A percentile compares a stretch with the other conserved stretches of the same genome.
Evolutionary conservation across 345 rosid species (phyloP).

Genomic region (Eutrema japonicum): DNA sequence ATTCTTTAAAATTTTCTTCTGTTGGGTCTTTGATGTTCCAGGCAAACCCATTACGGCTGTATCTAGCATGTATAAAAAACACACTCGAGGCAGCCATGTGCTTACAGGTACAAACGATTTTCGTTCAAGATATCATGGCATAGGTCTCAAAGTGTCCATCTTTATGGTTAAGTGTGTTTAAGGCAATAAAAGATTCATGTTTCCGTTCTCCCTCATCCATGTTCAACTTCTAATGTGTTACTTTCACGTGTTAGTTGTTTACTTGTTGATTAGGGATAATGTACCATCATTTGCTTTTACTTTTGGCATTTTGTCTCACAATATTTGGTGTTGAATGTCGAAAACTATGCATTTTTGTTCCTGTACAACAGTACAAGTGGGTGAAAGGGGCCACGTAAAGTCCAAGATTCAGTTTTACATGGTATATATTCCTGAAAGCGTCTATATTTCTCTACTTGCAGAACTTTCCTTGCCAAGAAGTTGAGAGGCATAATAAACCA

Average conservation of each 20-base stretch:
- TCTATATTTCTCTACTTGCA: constrained; percentile 45
- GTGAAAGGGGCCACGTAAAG: constrained; percentile 15
- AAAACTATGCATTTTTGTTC: constrained; percentile 4
- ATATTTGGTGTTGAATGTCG: neutral
- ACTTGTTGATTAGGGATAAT: constrained; percentile 5
- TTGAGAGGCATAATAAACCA: constrained; percentile 98
- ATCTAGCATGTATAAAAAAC: constrained; percentile 83
- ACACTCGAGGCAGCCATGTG: constrained; percentile 97
- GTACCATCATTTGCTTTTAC: constrained; percentile 13
- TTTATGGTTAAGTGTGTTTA: no score
- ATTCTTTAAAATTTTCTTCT: neutral
- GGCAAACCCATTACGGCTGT: constrained; percentile 78
- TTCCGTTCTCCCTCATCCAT: no score
- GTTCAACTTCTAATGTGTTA: no score
- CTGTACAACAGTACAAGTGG: constrained; percentile 11
- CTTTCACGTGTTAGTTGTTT: constrained; percentile 1
- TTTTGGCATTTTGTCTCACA: neutral
- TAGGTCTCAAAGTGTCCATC: no score
- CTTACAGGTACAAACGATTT: constrained; percentile 59
- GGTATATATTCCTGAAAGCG: constrained; percentile 27
- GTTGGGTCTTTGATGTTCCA: constrained; percentile 41
- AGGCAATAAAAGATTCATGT: no score
- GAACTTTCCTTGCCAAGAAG: constrained; percentile 99
- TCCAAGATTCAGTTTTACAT: constrained; percentile 13
- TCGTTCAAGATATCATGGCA: neutral